phyloP scores from a whole-genome alignment of 306 rosid species.

The Pterocarpus macrocarpus region DNA sequence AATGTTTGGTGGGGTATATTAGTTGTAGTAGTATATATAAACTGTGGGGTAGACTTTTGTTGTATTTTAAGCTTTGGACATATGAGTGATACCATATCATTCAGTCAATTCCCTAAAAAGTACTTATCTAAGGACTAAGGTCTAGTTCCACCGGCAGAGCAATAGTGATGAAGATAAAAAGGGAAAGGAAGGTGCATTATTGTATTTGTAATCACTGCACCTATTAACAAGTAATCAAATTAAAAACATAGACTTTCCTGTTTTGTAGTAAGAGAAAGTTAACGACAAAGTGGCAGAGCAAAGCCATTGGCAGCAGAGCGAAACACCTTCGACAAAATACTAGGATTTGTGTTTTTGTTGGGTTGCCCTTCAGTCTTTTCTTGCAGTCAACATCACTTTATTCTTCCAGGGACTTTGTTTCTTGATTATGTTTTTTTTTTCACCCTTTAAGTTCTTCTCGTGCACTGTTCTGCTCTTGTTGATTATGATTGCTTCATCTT shows the following conservation, averaged over 20 bases:
- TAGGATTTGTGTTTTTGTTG: too few species aligned
- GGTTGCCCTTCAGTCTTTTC: too few species aligned
- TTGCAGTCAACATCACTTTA: too few species aligned
- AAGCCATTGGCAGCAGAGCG: too few species aligned
- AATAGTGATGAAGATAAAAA: slow-evolving; percentile 2
- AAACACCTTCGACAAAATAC: too few species aligned
- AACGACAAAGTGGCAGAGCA: too few species aligned
- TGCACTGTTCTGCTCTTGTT: background rate
- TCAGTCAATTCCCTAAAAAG: background rate
- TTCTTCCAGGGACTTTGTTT: too few species aligned
- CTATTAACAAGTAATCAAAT: slow-evolving; percentile 13
- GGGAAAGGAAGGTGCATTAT: slow-evolving; percentile 38
- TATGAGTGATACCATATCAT: slow-evolving; percentile 17
- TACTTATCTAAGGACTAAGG: slow-evolving; percentile 21
- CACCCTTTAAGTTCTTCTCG: background rate
- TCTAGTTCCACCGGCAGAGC: slow-evolving; percentile 1
- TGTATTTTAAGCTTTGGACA: slow-evolving; percentile 17
- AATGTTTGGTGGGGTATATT: too few species aligned
- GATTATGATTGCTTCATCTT: background rate
- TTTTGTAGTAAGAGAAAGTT: too few species aligned
- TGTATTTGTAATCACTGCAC: background rate
- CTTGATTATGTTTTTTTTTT: too few species aligned
- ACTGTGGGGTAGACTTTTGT: background rate
- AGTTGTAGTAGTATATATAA: background rate
- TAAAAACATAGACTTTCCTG: slow-evolving; percentile 5